A percentile compares a stretch with the other conserved stretches of the same genome.
These are phyloP conservation scores for Ulmus americana DNA, from an alignment of 331 rosid genomes.

Conservation along the genomic window DNA sequence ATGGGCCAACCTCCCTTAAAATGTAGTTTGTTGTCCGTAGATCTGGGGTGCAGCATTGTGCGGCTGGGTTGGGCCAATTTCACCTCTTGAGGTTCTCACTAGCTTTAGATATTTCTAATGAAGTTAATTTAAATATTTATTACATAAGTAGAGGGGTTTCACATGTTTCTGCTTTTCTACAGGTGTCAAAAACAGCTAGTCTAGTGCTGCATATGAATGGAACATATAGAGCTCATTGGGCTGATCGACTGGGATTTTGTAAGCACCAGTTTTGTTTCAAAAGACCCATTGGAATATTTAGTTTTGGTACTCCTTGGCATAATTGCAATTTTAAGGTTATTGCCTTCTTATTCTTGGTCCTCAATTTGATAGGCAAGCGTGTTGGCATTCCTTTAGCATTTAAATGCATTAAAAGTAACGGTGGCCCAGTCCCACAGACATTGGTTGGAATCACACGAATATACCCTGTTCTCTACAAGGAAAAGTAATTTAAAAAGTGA, in stretches of 20 bases:
- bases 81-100: slow-evolving; percentile 73
- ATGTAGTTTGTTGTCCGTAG: slow-evolving; percentile 35
- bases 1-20: slow-evolving; percentile 22
- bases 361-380: slow-evolving; percentile 43
- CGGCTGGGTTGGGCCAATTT: slow-evolving; percentile 76
- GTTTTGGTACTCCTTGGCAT: slow-evolving; percentile 14
- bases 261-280: slow-evolving; percentile 31
- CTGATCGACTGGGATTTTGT: slow-evolving; percentile 80
- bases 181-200: slow-evolving; percentile 56
- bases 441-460: slow-evolving; percentile 68
- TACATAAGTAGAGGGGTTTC: slow-evolving; percentile 18
- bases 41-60: slow-evolving; percentile 80
- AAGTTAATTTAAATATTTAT: slow-evolving; percentile 5
- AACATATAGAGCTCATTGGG: slow-evolving; percentile 90
- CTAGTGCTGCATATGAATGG: slow-evolving; percentile 79
- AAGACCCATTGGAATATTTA: slow-evolving; percentile 3
- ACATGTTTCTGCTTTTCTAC: slow-evolving; percentile 31
- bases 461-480: slow-evolving; percentile 81
- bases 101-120: slow-evolving; percentile 1
- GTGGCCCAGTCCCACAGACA: slow-evolving; percentile 75
- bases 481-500: slow-evolving; percentile 46
- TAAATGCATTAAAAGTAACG: slow-evolving; percentile 67
- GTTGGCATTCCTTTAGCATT: slow-evolving; percentile 79
- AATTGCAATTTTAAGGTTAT: slow-evolving; percentile 15
- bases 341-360: slow-evolving; percentile 21